Percentiles rank a stretch among this genome's conserved stretches.
These are phyloP conservation scores for Penicillium sp. DNA, from an alignment of 2,329 filamentous ascomycete species.

Conservation along the genomic window DNA sequence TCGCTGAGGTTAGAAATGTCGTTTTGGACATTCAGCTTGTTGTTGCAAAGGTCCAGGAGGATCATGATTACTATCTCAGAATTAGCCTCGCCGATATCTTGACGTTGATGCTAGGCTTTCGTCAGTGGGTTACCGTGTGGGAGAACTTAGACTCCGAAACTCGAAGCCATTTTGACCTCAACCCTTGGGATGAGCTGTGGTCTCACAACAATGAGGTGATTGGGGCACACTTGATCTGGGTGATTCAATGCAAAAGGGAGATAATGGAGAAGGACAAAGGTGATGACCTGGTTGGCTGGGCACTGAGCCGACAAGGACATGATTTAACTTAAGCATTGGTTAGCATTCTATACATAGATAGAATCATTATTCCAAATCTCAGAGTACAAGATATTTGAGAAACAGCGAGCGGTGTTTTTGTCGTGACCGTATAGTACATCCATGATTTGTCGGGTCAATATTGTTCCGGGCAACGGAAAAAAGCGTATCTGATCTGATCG, in stretches of 20 bases:
- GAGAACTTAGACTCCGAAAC: background rate
- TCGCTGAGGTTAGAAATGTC: background rate
- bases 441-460: slow-evolving; percentile 38
- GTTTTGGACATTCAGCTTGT: background rate
- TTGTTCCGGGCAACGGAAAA: slow-evolving; percentile 21
- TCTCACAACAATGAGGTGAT: background rate
- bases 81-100: background rate
- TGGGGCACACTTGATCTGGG: slow-evolving; percentile 2
- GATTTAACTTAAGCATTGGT: background rate
- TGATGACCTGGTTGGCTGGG: slow-evolving; percentile 5
- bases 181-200: background rate
- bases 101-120: background rate
- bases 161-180: background rate
- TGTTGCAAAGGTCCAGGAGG: background rate
- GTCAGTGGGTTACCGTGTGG: background rate
- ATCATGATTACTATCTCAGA: background rate
- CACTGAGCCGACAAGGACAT: background rate
- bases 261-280: background rate
- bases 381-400: background rate
- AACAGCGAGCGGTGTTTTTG: background rate
- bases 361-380: background rate
- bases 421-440: background rate
- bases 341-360: background rate
- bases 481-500: slow-evolving; percentile 16
- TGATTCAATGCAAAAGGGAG: background rate